Base-by-base conservation (phyloP, 192 early-diverging fungal genomes). In the Gryganskiella cystojenkinii region DNA sequence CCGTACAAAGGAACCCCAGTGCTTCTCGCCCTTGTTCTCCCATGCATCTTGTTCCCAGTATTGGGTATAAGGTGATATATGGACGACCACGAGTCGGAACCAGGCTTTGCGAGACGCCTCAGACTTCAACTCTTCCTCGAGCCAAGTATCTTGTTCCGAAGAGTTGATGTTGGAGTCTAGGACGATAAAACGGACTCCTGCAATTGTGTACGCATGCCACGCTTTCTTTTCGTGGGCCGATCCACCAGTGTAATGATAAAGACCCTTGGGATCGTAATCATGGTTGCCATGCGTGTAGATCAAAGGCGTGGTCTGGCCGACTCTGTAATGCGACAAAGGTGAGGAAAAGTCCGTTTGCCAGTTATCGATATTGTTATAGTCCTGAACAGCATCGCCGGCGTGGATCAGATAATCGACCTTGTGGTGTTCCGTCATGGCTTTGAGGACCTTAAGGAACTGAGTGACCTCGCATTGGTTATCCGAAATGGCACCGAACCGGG, bases 241-340 rank as follows among this genome's bases (percentile, higher is more conserved):
- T n/a, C n/a, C n/a, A n/a, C n/a, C 72, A 20, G 91, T 93, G 47
- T 84, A 80, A 2, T 63, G 65, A 30, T 85, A 85, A n/a, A 68
- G 58, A 2, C 83, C 70, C 3, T 63, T 53, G 49, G 81, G 80
- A 75, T 93, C 92, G 57, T 85, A 86, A 54, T 93, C 92, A 58
- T 93, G 92, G 71, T 93, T 93, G 24, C 92, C 92, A 20, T 90
- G 92, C 11, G 86, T 87, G 80, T 90, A 92, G 49, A 91, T 89
- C 33, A 90, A 43, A 4, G 92, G 90, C 9, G 81, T 80, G 0
- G 52, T 78, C 72, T 92, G 91, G 0, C 80, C 83, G n/a, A 88
- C 75, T 15, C 64, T 75, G 62, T 80, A 81, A 42, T 86, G 72
- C 1, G 88, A 87, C 30, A 93, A 44, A 9, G 92, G 92, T 55